Conservation (phyloP, 352 stramenopile species). For the Saprolegnia parasitica region DNA sequence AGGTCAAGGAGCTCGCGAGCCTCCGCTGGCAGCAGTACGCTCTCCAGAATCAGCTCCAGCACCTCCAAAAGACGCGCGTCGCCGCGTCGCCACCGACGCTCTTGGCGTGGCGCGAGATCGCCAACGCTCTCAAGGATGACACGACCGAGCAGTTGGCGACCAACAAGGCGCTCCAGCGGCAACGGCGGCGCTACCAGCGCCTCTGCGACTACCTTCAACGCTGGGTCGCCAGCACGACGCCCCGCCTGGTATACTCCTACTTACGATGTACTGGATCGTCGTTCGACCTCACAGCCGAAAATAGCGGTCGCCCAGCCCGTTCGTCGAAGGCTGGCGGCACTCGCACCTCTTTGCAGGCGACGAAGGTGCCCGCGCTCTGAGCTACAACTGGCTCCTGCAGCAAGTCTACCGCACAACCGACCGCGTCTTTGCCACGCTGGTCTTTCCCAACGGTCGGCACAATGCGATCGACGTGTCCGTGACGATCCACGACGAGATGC, state of each 20-base stretch:
- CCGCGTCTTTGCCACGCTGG: not conserved
- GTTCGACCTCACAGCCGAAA: no score
- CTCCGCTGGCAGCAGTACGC: not conserved
- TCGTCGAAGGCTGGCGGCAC: not conserved
- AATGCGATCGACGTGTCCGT: conserved; percentile 5
- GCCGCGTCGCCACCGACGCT: not conserved
- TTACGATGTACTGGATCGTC: no score
- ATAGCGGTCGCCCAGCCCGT: not conserved
- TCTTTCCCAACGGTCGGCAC: not conserved
- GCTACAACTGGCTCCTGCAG: conserved; percentile 3
- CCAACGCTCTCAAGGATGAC: not conserved
- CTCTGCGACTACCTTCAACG: not conserved
- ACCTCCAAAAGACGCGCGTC: not conserved
- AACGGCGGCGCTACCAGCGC: not conserved
- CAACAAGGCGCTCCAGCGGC: not conserved
- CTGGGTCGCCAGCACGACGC: not conserved
- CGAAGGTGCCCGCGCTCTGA: not conserved
- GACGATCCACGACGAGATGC: not conserved
- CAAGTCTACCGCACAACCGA: not conserved
- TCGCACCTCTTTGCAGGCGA: conserved; percentile 7
- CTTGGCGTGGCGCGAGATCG: not conserved
- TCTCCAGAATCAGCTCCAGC: not conserved
- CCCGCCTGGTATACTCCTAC: not conserved
- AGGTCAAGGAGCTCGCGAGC: not conserved
- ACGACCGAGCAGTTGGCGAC: not conserved